These are phyloP conservation scores for Pleurotus pulmonarius DNA, from an alignment of 768 basidiomycete genomes.

Conservation along the genomic window DNA sequence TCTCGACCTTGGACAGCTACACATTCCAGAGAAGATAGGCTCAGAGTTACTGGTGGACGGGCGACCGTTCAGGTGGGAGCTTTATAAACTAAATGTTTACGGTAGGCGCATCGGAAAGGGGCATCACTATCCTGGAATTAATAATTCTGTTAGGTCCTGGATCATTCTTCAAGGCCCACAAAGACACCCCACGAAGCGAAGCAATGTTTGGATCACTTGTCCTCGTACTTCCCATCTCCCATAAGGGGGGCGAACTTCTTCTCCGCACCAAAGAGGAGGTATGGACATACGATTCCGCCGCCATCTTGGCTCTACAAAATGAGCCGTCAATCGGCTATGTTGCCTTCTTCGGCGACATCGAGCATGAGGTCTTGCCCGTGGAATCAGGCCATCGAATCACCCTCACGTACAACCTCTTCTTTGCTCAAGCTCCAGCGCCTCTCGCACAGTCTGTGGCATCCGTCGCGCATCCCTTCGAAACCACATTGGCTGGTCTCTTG, in stretches of 20 bases:
- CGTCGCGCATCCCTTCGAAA: constrained; percentile 12
- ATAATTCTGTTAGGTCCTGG: constrained; percentile 20
- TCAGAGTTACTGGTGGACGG: constrained; percentile 15
- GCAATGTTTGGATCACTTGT: constrained; percentile 47
- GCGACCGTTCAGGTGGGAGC: constrained; percentile 22
- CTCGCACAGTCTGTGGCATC: background rate
- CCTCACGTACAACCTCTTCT: constrained; percentile 41
- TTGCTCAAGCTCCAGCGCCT: background rate
- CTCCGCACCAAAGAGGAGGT: constrained; percentile 22
- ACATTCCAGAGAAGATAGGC: constrained; percentile 22
- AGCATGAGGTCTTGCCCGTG: constrained; percentile 42
- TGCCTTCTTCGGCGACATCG: constrained; percentile 41
- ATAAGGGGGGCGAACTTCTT: constrained; percentile 33
- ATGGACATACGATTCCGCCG: constrained; percentile 31
- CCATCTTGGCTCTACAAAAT: background rate
- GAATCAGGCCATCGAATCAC: constrained; percentile 39
- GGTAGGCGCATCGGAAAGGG: constrained; percentile 19
- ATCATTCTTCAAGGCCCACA: constrained; percentile 43
- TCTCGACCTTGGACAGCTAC: constrained; percentile 20
- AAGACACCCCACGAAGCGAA: constrained; percentile 38
- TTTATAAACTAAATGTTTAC: constrained; percentile 47
- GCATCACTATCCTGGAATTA: no score
- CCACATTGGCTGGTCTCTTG: constrained; percentile 21
- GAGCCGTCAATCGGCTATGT: constrained; percentile 21
- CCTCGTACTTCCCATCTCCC: constrained; percentile 34